These are phyloP conservation scores for Candida oleophila DNA, from an alignment of 805 yeast genomes.

Conservation along the genomic window DNA sequence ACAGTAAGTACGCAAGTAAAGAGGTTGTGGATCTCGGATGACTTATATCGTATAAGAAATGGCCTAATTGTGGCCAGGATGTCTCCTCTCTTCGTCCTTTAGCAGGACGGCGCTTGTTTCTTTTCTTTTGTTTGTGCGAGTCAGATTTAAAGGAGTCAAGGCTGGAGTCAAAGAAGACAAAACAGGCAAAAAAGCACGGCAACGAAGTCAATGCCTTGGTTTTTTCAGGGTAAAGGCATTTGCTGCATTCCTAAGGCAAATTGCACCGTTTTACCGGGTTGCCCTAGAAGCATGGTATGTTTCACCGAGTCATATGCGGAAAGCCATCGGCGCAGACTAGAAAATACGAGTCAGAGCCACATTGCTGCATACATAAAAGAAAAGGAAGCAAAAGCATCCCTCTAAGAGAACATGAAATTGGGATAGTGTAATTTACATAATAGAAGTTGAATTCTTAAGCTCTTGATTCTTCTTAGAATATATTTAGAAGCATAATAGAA, in stretches of 20 bases:
- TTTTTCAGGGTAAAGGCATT: no score
- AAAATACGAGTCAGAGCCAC: not conserved
- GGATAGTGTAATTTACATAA: no score
- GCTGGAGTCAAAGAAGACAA: no score
- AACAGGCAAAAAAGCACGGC: not conserved
- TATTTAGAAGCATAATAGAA: no score
- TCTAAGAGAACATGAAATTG: no score
- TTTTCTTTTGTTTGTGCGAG: not conserved
- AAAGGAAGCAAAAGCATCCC: no score
- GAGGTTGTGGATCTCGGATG: no score
- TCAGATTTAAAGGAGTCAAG: not conserved
- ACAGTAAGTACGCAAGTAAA: no score
- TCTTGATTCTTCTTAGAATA: no score
- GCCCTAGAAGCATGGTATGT: not conserved
- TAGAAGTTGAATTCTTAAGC: no score
- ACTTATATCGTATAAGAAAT: no score
- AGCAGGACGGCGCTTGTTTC: not conserved
- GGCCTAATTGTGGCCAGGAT: no score
- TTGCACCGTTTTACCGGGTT: not conserved
- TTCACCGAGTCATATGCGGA: not conserved
- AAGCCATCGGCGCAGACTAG: not conserved
- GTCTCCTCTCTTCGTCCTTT: not conserved
- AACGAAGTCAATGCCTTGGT: not conserved
- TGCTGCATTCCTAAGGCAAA: not conserved
- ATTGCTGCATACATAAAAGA: not conserved